phyloP scores from a whole-genome alignment of 352 stramenopile species.

The Globisporangium irregulare region DNA sequence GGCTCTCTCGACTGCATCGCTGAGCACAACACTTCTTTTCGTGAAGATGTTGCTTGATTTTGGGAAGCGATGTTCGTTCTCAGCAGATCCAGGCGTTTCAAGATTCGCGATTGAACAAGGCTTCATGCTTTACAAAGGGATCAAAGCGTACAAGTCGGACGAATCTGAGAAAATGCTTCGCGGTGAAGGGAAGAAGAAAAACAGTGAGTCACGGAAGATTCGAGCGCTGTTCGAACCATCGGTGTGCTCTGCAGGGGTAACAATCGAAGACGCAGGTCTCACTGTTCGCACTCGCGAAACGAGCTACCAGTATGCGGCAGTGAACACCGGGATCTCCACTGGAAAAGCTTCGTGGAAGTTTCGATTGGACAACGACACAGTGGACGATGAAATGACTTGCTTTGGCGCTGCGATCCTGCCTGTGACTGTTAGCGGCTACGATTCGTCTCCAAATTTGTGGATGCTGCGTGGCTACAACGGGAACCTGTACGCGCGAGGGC shows the following conservation, averaged over 20 bases:
- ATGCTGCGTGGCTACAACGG: conserved; percentile 92
- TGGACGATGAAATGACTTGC: conserved; percentile 91
- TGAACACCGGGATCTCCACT: conserved; percentile 71
- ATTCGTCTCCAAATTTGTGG: conserved; percentile 89
- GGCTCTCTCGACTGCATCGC: conserved; percentile 77
- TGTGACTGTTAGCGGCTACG: conserved; percentile 86
- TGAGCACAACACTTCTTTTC: conserved; percentile 69
- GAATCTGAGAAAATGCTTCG: conserved; percentile 32
- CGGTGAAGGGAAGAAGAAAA: conserved; percentile 39
- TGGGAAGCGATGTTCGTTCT: conserved; percentile 14
- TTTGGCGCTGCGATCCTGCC: conserved; percentile 89
- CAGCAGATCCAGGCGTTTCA: conserved; percentile 19
- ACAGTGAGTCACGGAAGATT: conserved; percentile 64
- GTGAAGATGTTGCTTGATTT: conserved; percentile 60
- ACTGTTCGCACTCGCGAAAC: conserved; percentile 81
- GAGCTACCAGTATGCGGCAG: conserved; percentile 86
- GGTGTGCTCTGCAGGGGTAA: conserved; percentile 70
- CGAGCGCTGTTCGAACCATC: conserved; percentile 77
- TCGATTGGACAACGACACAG: conserved; percentile 83
- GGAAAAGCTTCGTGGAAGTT: conserved; percentile 88
- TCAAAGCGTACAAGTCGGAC: conserved; percentile 49
- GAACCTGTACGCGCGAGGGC: conserved; percentile 86
- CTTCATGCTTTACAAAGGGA: conserved; percentile 31
- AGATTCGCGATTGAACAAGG: conserved; percentile 52
- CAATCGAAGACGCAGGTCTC: conserved; percentile 71